phyloP scores from a whole-genome alignment of 768 basidiomycete species.

The Mrakia gelida region DNA sequence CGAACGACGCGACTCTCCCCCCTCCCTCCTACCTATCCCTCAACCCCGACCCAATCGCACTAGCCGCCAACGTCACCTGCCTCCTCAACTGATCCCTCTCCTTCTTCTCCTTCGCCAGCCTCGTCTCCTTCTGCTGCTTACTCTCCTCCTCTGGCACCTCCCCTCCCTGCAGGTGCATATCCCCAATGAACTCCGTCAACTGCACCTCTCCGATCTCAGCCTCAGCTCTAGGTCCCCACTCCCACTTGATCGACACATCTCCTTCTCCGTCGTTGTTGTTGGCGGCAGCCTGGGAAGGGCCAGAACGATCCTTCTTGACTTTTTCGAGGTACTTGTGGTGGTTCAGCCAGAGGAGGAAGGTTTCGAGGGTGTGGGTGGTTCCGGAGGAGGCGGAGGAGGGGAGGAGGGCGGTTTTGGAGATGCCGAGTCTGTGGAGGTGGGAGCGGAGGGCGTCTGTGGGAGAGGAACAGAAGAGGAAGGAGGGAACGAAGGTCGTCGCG shows the following conservation, averaged over 20 bases:
- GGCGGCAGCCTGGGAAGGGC: neutral
- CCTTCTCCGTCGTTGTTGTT: slow-evolving; percentile 40
- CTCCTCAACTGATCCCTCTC: slow-evolving; percentile 3
- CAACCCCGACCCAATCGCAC: neutral
- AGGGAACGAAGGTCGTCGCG: neutral
- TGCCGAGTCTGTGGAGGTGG: neutral
- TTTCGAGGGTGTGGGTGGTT: slow-evolving; percentile 55
- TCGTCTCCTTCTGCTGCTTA: neutral
- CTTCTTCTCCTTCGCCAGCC: neutral
- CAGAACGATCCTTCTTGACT: slow-evolving; percentile 20
- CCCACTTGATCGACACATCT: slow-evolving; percentile 56
- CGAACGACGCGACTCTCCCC: neutral
- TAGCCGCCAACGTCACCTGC: neutral
- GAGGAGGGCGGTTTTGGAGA: slow-evolving; percentile 51
- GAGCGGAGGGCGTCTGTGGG: neutral
- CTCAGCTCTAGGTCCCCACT: slow-evolving; percentile 76
- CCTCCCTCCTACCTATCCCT: neutral
- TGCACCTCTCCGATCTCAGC: slow-evolving; percentile 77
- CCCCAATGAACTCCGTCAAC: slow-evolving; percentile 68
- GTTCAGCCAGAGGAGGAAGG: slow-evolving; percentile 60
- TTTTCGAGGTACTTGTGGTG: slow-evolving; percentile 78
- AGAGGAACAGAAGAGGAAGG: neutral
- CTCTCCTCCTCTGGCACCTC: neutral
- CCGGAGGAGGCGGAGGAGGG: slow-evolving; percentile 49
- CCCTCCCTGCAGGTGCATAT: slow-evolving; percentile 37